These are phyloP conservation scores for Poa annua DNA, from an alignment of 176 grass and related monocot species.

Conservation along the genomic window DNA sequence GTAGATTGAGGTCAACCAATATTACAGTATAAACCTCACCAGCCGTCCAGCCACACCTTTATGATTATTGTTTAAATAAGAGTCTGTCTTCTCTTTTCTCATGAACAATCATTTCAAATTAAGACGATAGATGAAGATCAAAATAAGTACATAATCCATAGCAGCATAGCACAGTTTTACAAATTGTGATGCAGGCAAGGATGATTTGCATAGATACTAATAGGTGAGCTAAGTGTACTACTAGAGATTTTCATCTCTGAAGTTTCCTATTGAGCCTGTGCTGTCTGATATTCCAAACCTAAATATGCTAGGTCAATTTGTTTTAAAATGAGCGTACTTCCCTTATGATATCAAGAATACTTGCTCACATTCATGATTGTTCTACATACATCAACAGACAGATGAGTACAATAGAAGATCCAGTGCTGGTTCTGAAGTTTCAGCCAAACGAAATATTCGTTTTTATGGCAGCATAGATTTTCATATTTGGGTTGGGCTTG, in stretches of 20 bases:
- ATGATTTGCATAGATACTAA: not conserved
- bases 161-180: not conserved
- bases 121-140: not conserved
- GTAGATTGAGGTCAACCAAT: slow-evolving; percentile 31
- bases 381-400: not conserved
- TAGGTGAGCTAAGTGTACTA: not conserved
- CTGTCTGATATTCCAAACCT: not conserved
- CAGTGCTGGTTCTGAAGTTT: not conserved
- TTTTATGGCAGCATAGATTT: not conserved
- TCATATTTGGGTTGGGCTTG: not conserved
- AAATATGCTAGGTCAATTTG: not conserved
- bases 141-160: not conserved
- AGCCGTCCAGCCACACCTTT: not conserved
- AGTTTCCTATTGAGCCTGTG: not conserved
- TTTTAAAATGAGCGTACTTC: not conserved
- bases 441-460: not conserved
- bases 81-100: not conserved
- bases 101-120: not conserved
- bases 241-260: not conserved
- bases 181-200: not conserved
- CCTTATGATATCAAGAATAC: not conserved
- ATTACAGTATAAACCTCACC: not conserved
- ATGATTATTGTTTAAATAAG: not conserved
- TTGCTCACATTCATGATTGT: not conserved
- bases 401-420: not conserved